These are phyloP conservation scores for Orbilia quercus DNA, from an alignment of 2,329 filamentous ascomycete species.

Conservation along the genomic window DNA sequence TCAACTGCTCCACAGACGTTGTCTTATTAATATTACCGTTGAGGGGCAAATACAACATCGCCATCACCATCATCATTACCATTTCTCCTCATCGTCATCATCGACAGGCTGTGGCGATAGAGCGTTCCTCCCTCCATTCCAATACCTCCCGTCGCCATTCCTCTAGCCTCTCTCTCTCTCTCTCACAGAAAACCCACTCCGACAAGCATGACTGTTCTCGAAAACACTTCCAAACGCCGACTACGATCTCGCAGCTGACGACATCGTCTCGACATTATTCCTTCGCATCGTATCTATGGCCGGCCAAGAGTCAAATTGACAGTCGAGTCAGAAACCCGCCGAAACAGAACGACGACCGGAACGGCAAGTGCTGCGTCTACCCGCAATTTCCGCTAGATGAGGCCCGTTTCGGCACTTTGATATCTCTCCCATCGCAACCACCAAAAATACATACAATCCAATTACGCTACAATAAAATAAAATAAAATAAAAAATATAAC, in stretches of 20 bases:
- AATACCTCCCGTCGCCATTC: neutral
- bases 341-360: slow-evolving; percentile 19
- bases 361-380: slow-evolving; percentile 33
- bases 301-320: neutral
- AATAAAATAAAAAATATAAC: neutral
- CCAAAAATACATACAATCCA: slow-evolving; percentile 5
- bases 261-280: neutral
- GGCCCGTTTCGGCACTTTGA: slow-evolving; percentile 33
- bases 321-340: neutral
- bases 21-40: neutral
- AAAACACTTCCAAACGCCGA: slow-evolving; percentile 19
- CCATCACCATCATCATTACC: slow-evolving; percentile 4
- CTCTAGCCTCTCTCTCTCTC: neutral
- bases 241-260: slow-evolving; percentile 6
- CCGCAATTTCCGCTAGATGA: slow-evolving; percentile 49
- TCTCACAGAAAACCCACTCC: neutral
- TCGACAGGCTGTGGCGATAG: neutral
- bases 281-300: neutral
- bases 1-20: no score
- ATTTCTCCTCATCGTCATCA: slow-evolving; percentile 5
- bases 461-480: neutral
- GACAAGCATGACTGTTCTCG: slow-evolving; percentile 18
- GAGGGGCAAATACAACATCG: slow-evolving; percentile 32
- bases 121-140: slow-evolving; percentile 10
- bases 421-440: slow-evolving; percentile 1